phyloP scores from a whole-genome alignment of 306 rosid genomes.

The Trichosanthes cucumerina region DNA sequence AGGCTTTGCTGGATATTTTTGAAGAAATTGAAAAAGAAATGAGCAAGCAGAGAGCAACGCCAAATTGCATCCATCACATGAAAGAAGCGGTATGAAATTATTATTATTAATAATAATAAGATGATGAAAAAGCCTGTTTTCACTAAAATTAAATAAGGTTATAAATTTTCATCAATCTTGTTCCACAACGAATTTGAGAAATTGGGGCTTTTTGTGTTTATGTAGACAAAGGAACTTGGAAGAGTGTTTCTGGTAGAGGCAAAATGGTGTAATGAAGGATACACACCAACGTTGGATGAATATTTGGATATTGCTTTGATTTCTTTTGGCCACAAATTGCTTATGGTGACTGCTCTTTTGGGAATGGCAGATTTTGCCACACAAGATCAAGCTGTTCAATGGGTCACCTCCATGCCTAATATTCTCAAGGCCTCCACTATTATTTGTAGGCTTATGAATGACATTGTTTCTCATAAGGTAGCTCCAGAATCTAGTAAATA shows the following conservation, averaged over 20 bases:
- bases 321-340: conserved; percentile 4
- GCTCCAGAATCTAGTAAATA: no score
- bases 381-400: conserved; percentile 5
- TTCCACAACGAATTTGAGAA: no score
- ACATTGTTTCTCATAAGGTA: conserved; percentile 15
- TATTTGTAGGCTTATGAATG: conserved; percentile 11
- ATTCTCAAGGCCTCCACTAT: conserved; percentile 7
- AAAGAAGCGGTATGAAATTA: conserved; percentile 16
- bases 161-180: not conserved
- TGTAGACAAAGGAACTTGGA: conserved; percentile 7
- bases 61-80: conserved; percentile 7
- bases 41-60: conserved; percentile 8
- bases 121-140: no score
- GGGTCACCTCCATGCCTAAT: conserved; percentile 1
- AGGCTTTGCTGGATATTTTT: conserved; percentile 7
- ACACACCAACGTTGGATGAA: conserved; percentile 29
- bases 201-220: no score
- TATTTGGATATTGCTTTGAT: conserved; percentile 10
- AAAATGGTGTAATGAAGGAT: conserved; percentile 25
- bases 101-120: not conserved
- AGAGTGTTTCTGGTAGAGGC: conserved; percentile 31
- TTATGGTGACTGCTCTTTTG: not conserved
- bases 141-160: no score
- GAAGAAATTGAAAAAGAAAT: conserved; percentile 18
- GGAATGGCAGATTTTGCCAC: conserved; percentile 15